Evolutionary conservation across 768 basidiomycete species (phyloP).

Genomic region (Imleria badia): DNA sequence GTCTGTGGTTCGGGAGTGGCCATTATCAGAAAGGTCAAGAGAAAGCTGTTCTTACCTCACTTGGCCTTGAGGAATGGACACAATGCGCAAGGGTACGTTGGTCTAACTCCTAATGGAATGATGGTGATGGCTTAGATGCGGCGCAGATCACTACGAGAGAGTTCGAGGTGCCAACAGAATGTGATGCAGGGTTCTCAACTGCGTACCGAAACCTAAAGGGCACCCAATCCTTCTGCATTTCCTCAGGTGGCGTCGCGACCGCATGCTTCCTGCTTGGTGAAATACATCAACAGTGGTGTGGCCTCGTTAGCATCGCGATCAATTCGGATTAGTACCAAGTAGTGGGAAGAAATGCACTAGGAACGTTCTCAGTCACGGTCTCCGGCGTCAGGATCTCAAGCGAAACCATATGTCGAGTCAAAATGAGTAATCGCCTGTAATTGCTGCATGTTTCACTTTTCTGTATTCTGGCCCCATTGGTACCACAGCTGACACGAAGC

Average conservation of each 20-base stretch:
- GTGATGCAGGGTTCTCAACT: conserved; percentile 8
- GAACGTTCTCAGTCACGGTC: not conserved
- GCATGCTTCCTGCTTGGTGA: conserved; percentile 41
- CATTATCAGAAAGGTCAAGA: conserved; percentile 32
- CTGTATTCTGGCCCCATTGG: not conserved
- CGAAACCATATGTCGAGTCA: not conserved
- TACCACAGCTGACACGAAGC: not conserved
- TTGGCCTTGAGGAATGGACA: conserved; percentile 32
- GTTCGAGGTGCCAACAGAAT: conserved; percentile 12
- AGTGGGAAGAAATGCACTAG: not conserved
- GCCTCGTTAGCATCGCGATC: conserved; percentile 21
- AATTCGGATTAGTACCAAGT: not conserved
- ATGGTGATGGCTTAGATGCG: conserved; percentile 7
- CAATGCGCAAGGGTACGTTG: conserved; percentile 8
- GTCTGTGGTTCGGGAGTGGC: conserved; percentile 50
- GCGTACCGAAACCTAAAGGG: conserved; percentile 12
- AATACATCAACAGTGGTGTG: conserved; percentile 21
- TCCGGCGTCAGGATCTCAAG: not conserved
- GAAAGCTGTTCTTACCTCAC: conserved; percentile 31
- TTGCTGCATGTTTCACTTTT: not conserved
- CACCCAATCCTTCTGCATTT: conserved; percentile 13
- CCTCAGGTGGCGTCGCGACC: conserved; percentile 22
- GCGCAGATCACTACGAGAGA: conserved; percentile 15
- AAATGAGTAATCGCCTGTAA: conserved; percentile 1
- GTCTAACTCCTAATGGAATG: conserved; percentile 4